Evolutionary conservation across 2,329 filamentous ascomycete species (phyloP).

Genomic region (Fusarium neocosmosporiellum): DNA sequence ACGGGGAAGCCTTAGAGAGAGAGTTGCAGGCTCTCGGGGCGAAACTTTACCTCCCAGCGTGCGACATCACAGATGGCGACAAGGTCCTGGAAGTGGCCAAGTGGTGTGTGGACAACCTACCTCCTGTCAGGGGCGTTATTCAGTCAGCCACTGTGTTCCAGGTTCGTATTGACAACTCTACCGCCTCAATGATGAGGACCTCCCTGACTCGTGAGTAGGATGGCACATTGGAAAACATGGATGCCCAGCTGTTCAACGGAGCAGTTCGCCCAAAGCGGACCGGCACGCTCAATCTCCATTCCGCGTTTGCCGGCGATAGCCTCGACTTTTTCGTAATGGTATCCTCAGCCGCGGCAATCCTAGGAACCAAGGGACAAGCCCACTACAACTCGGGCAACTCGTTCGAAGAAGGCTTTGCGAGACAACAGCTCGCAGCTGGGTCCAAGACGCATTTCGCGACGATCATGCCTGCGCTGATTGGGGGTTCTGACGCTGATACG

Average conservation of each 20-base stretch:
- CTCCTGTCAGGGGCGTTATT: not conserved
- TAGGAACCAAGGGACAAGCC: not conserved
- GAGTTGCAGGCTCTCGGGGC: not conserved
- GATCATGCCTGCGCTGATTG: not conserved
- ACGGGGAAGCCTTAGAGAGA: not conserved
- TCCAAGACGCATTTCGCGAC: not conserved
- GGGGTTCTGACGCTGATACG: not conserved
- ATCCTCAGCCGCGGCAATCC: not conserved
- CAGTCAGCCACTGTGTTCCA: not conserved
- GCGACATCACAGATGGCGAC: not conserved
- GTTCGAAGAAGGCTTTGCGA: not conserved
- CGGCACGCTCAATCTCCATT: not conserved
- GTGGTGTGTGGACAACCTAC: not conserved
- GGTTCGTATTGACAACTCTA: not conserved
- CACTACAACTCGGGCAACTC: not conserved
- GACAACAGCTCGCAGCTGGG: not conserved
- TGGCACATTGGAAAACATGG: not conserved
- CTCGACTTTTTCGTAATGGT: not conserved
- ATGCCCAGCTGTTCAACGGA: not conserved
- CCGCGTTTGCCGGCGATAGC: not conserved
- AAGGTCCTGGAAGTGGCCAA: not conserved
- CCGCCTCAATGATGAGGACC: too few relatives aligned
- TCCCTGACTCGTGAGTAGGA: not conserved
- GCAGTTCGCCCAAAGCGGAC: not conserved
- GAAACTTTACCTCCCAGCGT: not conserved